A percentile compares a stretch with the other conserved stretches of the same genome.
These are phyloP conservation scores for Anisodus acutangulus DNA, from an alignment of 257 asterid species.

Conservation along the genomic window DNA sequence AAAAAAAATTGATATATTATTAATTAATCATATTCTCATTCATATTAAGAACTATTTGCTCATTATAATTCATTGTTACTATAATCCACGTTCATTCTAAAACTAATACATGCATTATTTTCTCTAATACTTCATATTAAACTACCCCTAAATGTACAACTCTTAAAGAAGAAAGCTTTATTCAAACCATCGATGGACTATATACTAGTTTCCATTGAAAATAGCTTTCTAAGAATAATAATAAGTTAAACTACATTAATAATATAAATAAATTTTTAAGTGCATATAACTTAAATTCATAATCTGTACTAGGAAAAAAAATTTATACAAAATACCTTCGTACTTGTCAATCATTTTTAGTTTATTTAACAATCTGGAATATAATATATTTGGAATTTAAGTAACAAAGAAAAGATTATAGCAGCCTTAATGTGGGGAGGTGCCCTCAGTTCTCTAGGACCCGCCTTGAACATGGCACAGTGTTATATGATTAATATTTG, in stretches of 20 bases:
- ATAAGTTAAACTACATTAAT: neutral
- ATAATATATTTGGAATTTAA: constrained; percentile 10
- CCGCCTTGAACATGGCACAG: constrained; percentile 28
- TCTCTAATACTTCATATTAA: too few relatives aligned
- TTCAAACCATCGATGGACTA: too few relatives aligned
- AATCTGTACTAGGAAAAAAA: neutral
- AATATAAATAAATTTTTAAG: neutral
- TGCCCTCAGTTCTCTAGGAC: neutral
- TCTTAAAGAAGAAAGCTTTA: too few relatives aligned
- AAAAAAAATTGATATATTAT: too few relatives aligned
- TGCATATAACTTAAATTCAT: neutral
- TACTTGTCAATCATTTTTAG: neutral
- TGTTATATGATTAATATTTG: constrained; percentile 22
- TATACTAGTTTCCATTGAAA: too few relatives aligned
- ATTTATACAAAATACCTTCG: neutral
- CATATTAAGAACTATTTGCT: too few relatives aligned
- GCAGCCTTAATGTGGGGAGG: neutral
- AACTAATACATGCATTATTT: too few relatives aligned
- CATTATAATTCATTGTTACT: too few relatives aligned
- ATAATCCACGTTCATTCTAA: too few relatives aligned
- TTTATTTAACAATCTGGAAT: neutral
- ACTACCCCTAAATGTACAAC: too few relatives aligned
- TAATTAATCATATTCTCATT: too few relatives aligned
- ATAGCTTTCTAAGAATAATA: neutral
- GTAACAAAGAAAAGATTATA: constrained; percentile 16